A percentile compares a stretch with the other conserved stretches of the same genome.
Evolutionary conservation across 2,329 filamentous ascomycete species (phyloP).

Genomic region (Pseudocercospora fijiensis): DNA sequence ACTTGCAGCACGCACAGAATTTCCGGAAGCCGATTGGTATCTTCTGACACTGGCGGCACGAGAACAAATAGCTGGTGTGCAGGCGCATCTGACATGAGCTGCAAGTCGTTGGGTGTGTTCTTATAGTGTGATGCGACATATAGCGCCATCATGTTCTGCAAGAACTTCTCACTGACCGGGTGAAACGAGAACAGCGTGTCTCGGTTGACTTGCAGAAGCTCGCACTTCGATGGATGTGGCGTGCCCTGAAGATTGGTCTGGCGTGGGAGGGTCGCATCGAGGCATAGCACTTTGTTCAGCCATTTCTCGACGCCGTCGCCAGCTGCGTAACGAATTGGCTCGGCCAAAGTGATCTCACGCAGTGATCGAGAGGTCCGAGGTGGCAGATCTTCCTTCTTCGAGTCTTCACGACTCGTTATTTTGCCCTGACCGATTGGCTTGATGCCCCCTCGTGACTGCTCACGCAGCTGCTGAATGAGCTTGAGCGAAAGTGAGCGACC

Average conservation of each 20-base stretch:
- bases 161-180: constrained; percentile 91
- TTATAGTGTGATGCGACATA: constrained; percentile 98
- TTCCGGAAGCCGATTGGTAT: constrained; percentile 77
- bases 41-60: constrained; percentile 78
- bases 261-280: constrained; percentile 85
- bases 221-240: constrained; percentile 86
- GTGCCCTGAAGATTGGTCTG: constrained; percentile 74
- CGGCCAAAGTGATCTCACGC: constrained; percentile 86
- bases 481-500: constrained; percentile 93
- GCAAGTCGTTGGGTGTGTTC: constrained; percentile 96
- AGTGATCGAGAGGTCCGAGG: constrained; percentile 71
- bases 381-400: constrained; percentile 60
- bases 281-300: constrained; percentile 89
- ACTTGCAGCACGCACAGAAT: constrained; percentile 94
- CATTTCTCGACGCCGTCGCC: constrained; percentile 93
- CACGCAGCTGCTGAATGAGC: constrained; percentile 92
- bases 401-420: constrained; percentile 75
- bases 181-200: constrained; percentile 99
- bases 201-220: constrained; percentile 90
- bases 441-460: constrained; percentile 73
- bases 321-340: constrained; percentile 91
- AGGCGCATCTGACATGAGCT: constrained; percentile 96
- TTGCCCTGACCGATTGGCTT: constrained; percentile 60
- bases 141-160: constrained; percentile 96
- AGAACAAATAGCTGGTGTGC: constrained; percentile 95